Percentiles rank a stretch among this genome's conserved stretches.
Evolutionary conservation across 2,329 filamentous ascomycete species (phyloP).

Genomic region (Penicillium verrucosum): DNA sequence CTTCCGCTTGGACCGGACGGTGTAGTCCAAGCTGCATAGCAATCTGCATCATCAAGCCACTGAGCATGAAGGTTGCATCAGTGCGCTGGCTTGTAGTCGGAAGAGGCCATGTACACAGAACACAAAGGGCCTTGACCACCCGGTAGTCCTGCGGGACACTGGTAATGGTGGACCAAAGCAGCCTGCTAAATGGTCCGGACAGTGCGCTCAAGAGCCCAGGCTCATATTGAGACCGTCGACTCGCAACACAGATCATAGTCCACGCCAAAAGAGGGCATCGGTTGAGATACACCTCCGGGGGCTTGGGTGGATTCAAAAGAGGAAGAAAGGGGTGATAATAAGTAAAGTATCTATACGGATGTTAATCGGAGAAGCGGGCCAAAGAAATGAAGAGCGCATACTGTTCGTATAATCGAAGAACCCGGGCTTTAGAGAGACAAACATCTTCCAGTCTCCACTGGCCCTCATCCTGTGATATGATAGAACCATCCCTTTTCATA

Average conservation of each 20-base stretch:
- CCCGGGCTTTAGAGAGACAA: constrained; percentile 36
- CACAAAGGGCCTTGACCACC: constrained; percentile 60
- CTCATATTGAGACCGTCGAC: constrained; percentile 56
- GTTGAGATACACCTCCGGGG: constrained; percentile 56
- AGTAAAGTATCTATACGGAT: constrained; percentile 54
- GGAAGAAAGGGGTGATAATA: constrained; percentile 63
- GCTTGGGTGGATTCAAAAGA: constrained; percentile 54
- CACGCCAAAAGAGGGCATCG: constrained; percentile 61
- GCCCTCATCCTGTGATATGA: constrained; percentile 37
- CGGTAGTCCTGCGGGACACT: constrained; percentile 60
- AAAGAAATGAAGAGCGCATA: constrained; percentile 17
- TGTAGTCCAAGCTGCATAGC: constrained; percentile 63
- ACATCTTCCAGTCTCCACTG: constrained; percentile 52
- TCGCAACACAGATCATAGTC: constrained; percentile 61
- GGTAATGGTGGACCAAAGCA: constrained; percentile 59
- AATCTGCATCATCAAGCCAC: constrained; percentile 63
- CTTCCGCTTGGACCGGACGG: constrained; percentile 59
- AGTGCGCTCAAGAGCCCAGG: constrained; percentile 52
- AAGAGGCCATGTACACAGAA: constrained; percentile 62
- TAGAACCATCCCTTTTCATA: constrained; percentile 33
- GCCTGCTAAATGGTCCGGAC: constrained; percentile 50
- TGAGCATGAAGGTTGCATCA: constrained; percentile 62
- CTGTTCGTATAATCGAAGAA: constrained; percentile 45
- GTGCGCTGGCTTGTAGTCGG: constrained; percentile 60
- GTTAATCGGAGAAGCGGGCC: constrained; percentile 28